Evolutionary conservation across 1,139 yeast genomes (phyloP).

Genomic region (Meyerozyma elateridarum): DNA sequence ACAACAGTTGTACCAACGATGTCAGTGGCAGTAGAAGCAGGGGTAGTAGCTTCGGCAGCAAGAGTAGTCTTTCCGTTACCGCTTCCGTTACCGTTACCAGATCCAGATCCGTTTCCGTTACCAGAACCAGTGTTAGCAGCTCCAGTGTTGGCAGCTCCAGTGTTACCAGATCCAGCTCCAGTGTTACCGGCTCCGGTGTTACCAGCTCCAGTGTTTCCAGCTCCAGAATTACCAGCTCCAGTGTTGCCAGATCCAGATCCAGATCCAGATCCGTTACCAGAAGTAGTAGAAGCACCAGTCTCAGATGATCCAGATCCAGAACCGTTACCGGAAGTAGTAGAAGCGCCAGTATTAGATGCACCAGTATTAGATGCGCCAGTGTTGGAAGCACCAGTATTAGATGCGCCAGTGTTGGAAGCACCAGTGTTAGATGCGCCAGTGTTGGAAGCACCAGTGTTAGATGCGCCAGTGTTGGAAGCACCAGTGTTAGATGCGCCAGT

Average conservation of each 20-base stretch:
- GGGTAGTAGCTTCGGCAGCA: conserved; percentile 13
- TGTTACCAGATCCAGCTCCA: conserved; percentile 2
- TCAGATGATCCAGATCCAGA: conserved; percentile 4
- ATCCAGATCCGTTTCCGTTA: conserved; percentile 1
- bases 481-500: conserved; percentile 1
- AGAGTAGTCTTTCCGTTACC: neutral
- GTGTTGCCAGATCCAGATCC: neutral
- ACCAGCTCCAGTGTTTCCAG: conserved; percentile 3
- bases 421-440: conserved; percentile 3
- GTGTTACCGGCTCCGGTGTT: conserved; percentile 1
- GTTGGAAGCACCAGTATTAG: neutral
- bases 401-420: conserved; percentile 9
- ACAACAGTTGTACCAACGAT: conserved; percentile 22
- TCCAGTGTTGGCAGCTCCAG: neutral
- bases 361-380: conserved; percentile 2
- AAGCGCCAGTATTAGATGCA: conserved; percentile 4
- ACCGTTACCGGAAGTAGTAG: conserved; percentile 3
- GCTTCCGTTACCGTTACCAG: neutral
- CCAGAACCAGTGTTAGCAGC: conserved; percentile 2
- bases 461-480: neutral
- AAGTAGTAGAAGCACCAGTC: conserved; percentile 8
- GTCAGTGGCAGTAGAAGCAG: conserved; percentile 18
- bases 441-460: conserved; percentile 3
- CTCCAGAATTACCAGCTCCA: neutral
- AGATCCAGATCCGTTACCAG: conserved; percentile 7